Conservation (phyloP, 805 yeast species). For the Ogataea salicorniae region DNA sequence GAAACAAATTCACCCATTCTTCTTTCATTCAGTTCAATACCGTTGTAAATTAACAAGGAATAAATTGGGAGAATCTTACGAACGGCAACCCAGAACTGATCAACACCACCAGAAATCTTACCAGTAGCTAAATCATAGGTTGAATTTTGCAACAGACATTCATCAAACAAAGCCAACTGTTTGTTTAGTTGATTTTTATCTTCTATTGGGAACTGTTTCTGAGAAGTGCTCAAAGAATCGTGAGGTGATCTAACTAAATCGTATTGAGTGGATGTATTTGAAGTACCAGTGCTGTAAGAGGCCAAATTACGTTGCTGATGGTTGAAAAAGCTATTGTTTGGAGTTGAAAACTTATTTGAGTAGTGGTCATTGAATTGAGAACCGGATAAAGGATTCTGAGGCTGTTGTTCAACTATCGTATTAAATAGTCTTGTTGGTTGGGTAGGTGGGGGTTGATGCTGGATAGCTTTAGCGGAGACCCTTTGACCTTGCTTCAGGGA, state of each 20-base stretch:
- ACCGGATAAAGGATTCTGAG: neutral
- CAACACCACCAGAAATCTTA: constrained; percentile 34
- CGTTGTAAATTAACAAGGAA: constrained; percentile 40
- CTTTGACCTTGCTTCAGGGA: constrained; percentile 31
- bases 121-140: constrained; percentile 35
- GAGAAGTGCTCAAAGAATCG: neutral
- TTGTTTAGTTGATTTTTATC: constrained; percentile 8
- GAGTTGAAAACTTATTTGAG: neutral
- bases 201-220: neutral
- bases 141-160: constrained; percentile 35
- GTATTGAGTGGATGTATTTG: constrained; percentile 5
- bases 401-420: constrained; percentile 16
- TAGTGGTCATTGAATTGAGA: neutral
- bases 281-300: neutral
- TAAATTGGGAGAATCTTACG: constrained; percentile 47
- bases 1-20: constrained; percentile 47
- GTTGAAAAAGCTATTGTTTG: neutral
- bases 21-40: constrained; percentile 38
- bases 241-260: constrained; percentile 2
- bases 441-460: constrained; percentile 24
- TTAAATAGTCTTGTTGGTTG: constrained; percentile 22
- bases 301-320: neutral
- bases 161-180: constrained; percentile 46
- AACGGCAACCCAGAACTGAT: constrained; percentile 49
- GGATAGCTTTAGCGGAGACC: constrained; percentile 29